Base-by-base conservation (phyloP, 768 basidiomycete species). In the Melanogaster broomeanus region DNA sequence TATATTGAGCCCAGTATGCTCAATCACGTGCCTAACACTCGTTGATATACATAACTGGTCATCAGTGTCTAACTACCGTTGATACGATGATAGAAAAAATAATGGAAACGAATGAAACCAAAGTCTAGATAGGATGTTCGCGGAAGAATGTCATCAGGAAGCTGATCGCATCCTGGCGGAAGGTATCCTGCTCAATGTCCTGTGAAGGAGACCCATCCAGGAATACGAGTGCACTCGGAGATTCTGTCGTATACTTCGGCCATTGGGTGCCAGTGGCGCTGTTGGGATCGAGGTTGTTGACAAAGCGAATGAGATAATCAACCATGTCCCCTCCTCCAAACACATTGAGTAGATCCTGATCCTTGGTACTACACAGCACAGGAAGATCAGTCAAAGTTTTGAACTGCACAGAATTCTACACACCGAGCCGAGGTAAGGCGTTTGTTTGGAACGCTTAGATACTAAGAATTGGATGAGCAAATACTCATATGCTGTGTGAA, bases 281-380 rank as follows among this genome's bases (percentile, higher is more conserved):
- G 22, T 57, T 61, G 8, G 67, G 67, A 40, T 68, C 53, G 10
- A 66, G 56, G 16, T 52, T 59, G 9, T 54, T 39, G 11, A 52
- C 60, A 46, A 68, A 68, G 37, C 59, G 59, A 53, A 68, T 59
- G 22, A 68, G 59, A 45, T 56, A 59, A 40, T 39, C 34, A 15
- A 37, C 33, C 44, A 52, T 46, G 39, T 52, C 51, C n/a, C 35
- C 25, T 16, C 37, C 37, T 7, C 43, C 44, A 18, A 46, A 52
- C 28, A 52, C 31, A 16, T 45, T 22, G 19, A 16, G 12, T 15
- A 52, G 15, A 52, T 52, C 51, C n/a, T 15, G 51, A 52, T 9
- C 18, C 35, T 37, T 52, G 51, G 22, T 37, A 39, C 43, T 52
- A 16, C n/a, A n/a, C n/a, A n/a, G n/a, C n/a, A n/a, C n/a, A 9